A percentile compares a stretch with the other conserved stretches of the same genome.
phyloP scores from a whole-genome alignment of 768 basidiomycete species.

The Goffeauzyma gilvescens region DNA sequence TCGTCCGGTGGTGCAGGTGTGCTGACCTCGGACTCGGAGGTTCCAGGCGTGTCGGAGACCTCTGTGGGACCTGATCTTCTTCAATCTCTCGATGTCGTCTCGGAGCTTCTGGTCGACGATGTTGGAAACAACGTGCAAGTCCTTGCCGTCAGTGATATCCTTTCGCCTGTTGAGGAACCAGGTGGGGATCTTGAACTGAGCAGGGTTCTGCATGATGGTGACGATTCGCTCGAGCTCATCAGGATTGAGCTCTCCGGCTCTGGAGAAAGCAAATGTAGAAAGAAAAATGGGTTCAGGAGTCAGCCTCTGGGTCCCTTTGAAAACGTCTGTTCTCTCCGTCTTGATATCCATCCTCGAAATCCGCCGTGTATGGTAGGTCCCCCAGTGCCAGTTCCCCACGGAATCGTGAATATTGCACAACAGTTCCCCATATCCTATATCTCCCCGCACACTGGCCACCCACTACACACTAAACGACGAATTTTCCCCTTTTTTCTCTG shows the following conservation, averaged over 20 bases:
- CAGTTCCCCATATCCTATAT: too few species aligned
- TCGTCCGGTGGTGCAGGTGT: conserved; percentile 93
- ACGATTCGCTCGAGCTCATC: conserved; percentile 98
- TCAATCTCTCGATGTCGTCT: conserved; percentile 91
- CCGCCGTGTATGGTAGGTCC: too few species aligned
- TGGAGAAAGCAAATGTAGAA: conserved; percentile 33
- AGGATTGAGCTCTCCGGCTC: conserved; percentile 97
- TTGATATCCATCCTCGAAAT: too few species aligned
- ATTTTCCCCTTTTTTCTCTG: too few species aligned
- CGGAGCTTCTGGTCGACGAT: conserved; percentile 92
- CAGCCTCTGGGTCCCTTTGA: neutral
- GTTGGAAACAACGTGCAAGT: conserved; percentile 88
- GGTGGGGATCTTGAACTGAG: conserved; percentile 96
- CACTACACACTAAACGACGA: too few species aligned
- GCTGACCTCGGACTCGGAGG: conserved; percentile 69
- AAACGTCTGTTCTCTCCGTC: too few species aligned
- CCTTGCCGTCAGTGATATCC: conserved; percentile 92
- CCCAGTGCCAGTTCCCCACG: too few species aligned
- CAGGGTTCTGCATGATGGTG: conserved; percentile 97
- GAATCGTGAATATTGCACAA: too few species aligned
- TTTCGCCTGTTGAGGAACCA: conserved; percentile 99
- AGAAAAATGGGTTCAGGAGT: too few species aligned
- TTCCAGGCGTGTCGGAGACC: conserved; percentile 52
- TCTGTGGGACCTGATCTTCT: conserved; percentile 96
- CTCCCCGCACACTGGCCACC: too few species aligned